Evolutionary conservation across 345 rosid genomes (phyloP).

Genomic region (Aurinia saxatilis): DNA sequence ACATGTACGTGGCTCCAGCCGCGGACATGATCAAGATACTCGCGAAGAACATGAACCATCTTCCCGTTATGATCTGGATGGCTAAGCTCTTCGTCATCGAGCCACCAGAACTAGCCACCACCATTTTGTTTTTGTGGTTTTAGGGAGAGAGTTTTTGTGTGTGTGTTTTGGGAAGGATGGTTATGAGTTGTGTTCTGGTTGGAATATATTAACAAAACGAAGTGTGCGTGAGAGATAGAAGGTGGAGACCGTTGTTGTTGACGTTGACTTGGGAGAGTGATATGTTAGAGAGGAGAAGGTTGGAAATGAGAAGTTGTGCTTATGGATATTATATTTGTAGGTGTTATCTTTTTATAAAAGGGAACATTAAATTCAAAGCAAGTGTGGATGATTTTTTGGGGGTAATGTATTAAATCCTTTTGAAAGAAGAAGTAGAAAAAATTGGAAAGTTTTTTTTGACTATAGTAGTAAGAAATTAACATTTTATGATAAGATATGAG

Average conservation of each 20-base stretch:
- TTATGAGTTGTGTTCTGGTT: conserved; percentile 17
- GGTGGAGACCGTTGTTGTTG: conserved; percentile 21
- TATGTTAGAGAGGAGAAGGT: conserved; percentile 5
- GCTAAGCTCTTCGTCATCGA: conserved; percentile 32
- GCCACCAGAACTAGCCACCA: conserved; percentile 17
- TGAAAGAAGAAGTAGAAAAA: not conserved
- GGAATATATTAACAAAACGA: conserved; percentile 26
- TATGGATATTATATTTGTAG: not conserved
- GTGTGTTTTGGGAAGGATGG: conserved; percentile 3
- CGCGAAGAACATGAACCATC: conserved; percentile 52
- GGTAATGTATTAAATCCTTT: not conserved
- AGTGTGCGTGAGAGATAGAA: conserved; percentile 20
- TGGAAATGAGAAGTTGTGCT: not conserved
- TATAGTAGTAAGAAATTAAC: not conserved
- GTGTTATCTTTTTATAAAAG: not conserved
- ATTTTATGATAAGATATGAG: not conserved
- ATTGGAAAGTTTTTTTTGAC: too few species aligned
- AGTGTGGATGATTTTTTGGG: not conserved
- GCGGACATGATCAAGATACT: conserved; percentile 39
- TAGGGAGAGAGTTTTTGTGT: conserved; percentile 15
- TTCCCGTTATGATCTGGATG: conserved; percentile 30
- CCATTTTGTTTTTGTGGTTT: conserved; percentile 10
- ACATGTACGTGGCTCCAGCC: conserved; percentile 50
- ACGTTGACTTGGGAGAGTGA: conserved; percentile 25
- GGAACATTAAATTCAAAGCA: conserved; percentile 5